phyloP scores from a whole-genome alignment of 2,329 filamentous ascomycete species.

The Sordariomycetes sp. region DNA sequence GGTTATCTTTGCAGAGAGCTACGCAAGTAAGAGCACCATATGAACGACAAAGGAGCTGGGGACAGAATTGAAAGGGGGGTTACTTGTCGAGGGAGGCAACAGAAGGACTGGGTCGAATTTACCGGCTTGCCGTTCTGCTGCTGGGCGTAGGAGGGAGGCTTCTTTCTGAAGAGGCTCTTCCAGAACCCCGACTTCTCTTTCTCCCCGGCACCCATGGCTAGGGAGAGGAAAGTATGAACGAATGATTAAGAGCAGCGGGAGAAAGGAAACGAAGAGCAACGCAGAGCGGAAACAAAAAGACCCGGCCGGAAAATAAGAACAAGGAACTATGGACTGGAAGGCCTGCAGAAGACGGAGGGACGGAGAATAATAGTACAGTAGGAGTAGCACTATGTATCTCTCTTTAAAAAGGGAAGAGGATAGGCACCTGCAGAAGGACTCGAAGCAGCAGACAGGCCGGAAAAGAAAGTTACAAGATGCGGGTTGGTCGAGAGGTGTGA shows the following conservation, averaged over 20 bases:
- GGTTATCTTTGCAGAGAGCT: background rate
- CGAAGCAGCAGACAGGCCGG: background rate
- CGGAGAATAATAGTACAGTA: conserved; percentile 2
- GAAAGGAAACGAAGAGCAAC: background rate
- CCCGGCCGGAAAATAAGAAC: conserved; percentile 3
- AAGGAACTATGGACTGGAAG: background rate
- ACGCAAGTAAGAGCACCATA: background rate
- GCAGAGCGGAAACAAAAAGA: background rate
- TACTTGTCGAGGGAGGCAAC: background rate
- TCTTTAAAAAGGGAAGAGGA: conserved; percentile 1
- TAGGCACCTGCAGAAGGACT: background rate
- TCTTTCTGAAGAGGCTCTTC: conserved; percentile 36
- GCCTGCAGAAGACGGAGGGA: background rate
- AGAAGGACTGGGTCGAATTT: conserved; percentile 4
- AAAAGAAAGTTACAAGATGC: conserved; percentile 2
- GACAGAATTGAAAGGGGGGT: background rate
- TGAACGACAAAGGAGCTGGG: background rate
- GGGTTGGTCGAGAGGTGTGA: background rate
- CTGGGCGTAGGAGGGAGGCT: conserved; percentile 24
- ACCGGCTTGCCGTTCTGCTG: conserved; percentile 24
- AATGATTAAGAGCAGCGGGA: conserved; percentile 1
- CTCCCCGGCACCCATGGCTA: conserved; percentile 1
- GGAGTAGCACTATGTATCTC: background rate
- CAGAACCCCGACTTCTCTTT: conserved; percentile 34
- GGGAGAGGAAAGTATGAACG: background rate